phyloP scores from a whole-genome alignment of 345 rosid genomes.

The Pistacia vera region DNA sequence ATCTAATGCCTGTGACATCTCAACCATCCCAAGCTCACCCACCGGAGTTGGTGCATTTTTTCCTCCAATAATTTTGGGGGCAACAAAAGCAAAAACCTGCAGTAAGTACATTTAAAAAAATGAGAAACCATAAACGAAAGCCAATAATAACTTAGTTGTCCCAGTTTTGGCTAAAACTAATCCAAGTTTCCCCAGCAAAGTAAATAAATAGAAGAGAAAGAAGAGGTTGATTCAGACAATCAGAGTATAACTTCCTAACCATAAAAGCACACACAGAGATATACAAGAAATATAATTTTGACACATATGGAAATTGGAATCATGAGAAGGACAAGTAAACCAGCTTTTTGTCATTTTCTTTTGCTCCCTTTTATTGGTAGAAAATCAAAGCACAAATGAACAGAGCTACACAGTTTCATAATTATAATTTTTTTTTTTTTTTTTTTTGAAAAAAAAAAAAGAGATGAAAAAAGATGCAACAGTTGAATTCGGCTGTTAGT shows the following conservation, averaged over 20 bases:
- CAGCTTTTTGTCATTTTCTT: background rate
- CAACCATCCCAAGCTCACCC: slow-evolving; percentile 98
- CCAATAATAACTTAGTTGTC: background rate
- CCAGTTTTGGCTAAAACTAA: background rate
- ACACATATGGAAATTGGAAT: background rate
- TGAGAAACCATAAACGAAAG: background rate
- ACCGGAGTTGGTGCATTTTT: slow-evolving; percentile 88
- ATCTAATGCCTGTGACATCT: slow-evolving; percentile 96
- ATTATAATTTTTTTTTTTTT: too few relatives aligned
- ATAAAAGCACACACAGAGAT: background rate
- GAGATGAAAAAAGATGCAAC: background rate
- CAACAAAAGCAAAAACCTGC: slow-evolving; percentile 91
- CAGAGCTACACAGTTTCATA: background rate
- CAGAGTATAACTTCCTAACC: background rate
- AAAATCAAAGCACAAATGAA: background rate
- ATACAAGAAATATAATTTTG: background rate
- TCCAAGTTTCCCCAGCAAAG: background rate
- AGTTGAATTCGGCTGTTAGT: background rate
- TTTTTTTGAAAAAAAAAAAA: too few relatives aligned
- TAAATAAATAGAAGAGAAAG: background rate
- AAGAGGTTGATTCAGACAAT: background rate
- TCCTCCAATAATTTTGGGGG: slow-evolving; percentile 96
- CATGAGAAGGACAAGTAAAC: background rate
- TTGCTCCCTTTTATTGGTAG: background rate
- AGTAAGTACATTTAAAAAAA: slow-evolving; percentile 1